Base-by-base conservation (phyloP, 2,329 filamentous ascomycete genomes). In the Fusarium pseudonygamai region DNA sequence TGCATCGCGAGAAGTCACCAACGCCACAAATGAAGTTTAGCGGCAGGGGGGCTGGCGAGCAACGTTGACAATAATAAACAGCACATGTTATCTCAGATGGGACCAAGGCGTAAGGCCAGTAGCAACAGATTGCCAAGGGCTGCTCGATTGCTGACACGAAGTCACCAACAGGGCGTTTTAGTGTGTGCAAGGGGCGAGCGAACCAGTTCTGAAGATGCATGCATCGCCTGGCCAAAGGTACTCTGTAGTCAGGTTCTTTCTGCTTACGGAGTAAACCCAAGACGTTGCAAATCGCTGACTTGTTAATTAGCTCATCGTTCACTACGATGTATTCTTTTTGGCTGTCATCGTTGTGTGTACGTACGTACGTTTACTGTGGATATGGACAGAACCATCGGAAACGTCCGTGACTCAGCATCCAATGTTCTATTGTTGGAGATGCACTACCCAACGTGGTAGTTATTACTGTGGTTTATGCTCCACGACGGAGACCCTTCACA, bases 1-100 rank as follows among this genome's bases (percentile, higher is more conserved):
- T 28, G 45, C 55, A 60, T 71, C 55, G 49, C 39, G 30, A 55
- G 50, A 39, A 36, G 32, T 68, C 57, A 46, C 46, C 45, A 59
- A 34, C 70, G 73, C 65, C 63, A 67, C 60, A 67, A 57, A 69
- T 40, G 55, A 63, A 60, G 57, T 66, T 53, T 61, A 60, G 59
- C 45, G 42, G 18, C 24, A 65, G 62, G 62, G 62, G 53, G 60
- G 61, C 56, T 40, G 69, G 50, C 71, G 68, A 70, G 64, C 32
- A 62, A 72, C 64, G 58, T 69, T 66, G 69, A 71, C 75, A 77
- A 69, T 71, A 67, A 77, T 64, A 74, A 69, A 63, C 64, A 60
- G 43, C 39, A 65, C 42, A 45, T 61, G 59, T 47, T 53, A 60
- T 62, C 40, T 56, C 26, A 49, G 57, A 43, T 49, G 52, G 52